Percentiles rank a stretch among this genome's conserved stretches.
Conservation (phyloP, 2,329 filamentous ascomycete species). For the Didymosphaeria variabile region DNA sequence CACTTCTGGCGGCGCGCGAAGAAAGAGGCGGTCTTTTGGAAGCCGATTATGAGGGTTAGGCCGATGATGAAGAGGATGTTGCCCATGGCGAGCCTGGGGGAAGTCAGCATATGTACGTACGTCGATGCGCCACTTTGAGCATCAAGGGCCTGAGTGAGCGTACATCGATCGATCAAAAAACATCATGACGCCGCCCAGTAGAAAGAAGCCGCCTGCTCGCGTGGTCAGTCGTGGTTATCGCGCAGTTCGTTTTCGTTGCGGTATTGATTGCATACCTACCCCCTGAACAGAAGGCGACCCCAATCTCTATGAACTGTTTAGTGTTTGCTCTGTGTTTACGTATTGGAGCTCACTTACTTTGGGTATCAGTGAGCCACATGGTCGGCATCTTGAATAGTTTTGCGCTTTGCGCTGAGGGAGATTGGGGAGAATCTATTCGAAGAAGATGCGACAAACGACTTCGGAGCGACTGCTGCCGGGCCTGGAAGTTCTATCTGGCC, state of each 20-base stretch:
- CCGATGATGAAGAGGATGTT: conserved; percentile 98
- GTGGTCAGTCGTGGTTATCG: conserved; percentile 30
- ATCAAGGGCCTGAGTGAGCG: conserved; percentile 56
- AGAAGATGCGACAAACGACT: not conserved
- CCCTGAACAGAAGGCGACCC: conserved; percentile 96
- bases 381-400: conserved; percentile 68
- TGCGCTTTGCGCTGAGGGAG: conserved; percentile 8
- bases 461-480: conserved; percentile 13
- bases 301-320: conserved; percentile 73
- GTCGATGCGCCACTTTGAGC: too few relatives aligned
- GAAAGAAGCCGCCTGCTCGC: conserved; percentile 83
- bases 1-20: conserved; percentile 94
- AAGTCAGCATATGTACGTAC: not conserved
- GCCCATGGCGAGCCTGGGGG: conserved; percentile 21
- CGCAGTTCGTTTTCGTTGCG: not conserved
- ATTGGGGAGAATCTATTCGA: not conserved
- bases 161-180: conserved; percentile 98
- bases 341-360: conserved; percentile 72
- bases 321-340: conserved; percentile 19
- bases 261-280: conserved; percentile 69
- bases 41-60: conserved; percentile 93
- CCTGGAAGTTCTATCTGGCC: conserved; percentile 16
- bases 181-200: conserved; percentile 91
- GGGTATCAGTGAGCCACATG: conserved; percentile 95
- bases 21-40: conserved; percentile 89